Base-by-base conservation (phyloP, 1,284 basidiomycete genomes). In the Naganishia albida region DNA sequence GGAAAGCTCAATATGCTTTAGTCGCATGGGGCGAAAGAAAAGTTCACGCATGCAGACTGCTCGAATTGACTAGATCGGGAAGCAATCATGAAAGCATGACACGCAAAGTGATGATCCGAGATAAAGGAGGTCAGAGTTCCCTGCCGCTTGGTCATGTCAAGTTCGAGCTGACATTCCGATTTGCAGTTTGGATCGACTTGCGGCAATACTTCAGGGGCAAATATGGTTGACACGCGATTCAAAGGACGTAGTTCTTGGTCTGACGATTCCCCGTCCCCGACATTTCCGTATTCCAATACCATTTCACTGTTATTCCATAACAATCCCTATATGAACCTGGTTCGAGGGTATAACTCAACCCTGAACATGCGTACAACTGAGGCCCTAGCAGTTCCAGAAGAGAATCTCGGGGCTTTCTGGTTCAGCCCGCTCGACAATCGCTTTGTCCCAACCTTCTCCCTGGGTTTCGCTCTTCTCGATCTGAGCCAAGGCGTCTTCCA, bases 351-450 rank as follows among this genome's bases (percentile, higher is more conserved):
- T 34, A 4, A 4, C 34, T 34, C 34, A 10, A 10, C 10, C 34
- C 34, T 34, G 34, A 34, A 34, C 34, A 34, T 10, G 10, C 34
- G 10, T 4, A 34, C 34, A 34, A 6, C 34, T 6, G 10, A 34
- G 6, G 38, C 18, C n/a, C 44, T 60, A 60, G 43, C 57, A 60
- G 68, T 80, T 80, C 78, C 86, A 86, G 80, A 91, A 94, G 75
- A 92, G 88, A 71, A 92, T 88, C 13, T 87, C 87, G 44, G 93
- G 93, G 42, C 81, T 83, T 23, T 91, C 93, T 20, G 95, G 95
- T 80, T 97, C 93, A 28, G 92, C 89, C 16, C 81, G 81, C 70
- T 95, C 93, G 39, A 82, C 80, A 70, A 83, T 83, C 50, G 82
- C 80, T 71, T 82, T 78, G 23, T 70, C 66, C 74, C 71, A 77